phyloP scores from a whole-genome alignment of 768 basidiomycete genomes.

The Boletus barrowsii region DNA sequence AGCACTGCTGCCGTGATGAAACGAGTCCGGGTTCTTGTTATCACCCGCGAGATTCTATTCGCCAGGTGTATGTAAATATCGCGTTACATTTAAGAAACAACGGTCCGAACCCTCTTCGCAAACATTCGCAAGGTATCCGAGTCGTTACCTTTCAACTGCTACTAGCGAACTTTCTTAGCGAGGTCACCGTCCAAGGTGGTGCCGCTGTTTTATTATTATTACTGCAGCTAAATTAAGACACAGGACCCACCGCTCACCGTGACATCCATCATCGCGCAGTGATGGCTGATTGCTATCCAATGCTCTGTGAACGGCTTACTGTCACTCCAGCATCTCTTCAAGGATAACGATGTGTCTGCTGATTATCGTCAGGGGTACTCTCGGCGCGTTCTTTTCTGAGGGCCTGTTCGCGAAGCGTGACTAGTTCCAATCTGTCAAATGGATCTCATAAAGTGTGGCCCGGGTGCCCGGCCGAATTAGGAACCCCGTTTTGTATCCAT shows the following conservation, averaged over 20 bases:
- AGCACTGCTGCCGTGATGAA: background rate
- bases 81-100: no score
- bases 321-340: background rate
- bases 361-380: background rate
- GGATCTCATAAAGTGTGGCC: slow-evolving; percentile 2
- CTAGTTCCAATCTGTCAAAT: background rate
- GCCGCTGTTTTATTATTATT: no score
- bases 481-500: slow-evolving; percentile 9
- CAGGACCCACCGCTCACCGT: background rate
- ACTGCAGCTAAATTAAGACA: background rate
- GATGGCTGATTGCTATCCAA: background rate
- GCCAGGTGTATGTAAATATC: no score
- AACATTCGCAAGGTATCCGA: no score
- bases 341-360: background rate
- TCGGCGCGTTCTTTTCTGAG: no score
- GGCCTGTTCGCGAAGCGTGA: no score
- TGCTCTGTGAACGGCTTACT: background rate
- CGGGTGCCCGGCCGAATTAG: background rate
- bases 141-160: no score
- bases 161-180: background rate
- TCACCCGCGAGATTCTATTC: no score
- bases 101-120: no score
- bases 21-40: background rate
- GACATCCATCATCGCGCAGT: background rate
- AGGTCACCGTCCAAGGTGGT: background rate